Evolutionary conservation across 2,329 filamentous ascomycete species (phyloP).

Genomic region (Magnaporthiopsis rhizophila): DNA sequence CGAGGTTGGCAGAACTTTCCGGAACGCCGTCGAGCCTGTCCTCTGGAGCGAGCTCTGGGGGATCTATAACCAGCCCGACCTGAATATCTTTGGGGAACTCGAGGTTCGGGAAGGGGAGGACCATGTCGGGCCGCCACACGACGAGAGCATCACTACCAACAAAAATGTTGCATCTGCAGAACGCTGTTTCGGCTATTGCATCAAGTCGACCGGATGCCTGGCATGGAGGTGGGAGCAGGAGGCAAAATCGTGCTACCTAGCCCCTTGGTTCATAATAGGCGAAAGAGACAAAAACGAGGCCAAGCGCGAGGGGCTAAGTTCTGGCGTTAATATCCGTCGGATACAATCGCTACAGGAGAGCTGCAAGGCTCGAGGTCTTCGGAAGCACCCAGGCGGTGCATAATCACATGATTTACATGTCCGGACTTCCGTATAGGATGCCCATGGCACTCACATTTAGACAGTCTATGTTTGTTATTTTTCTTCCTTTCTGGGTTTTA

Average conservation of each 20-base stretch:
- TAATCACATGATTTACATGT: background rate
- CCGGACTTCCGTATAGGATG: background rate
- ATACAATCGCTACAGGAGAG: conserved; percentile 6
- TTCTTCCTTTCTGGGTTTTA: too few species aligned
- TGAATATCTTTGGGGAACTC: conserved; percentile 27
- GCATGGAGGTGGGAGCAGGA: conserved; percentile 42
- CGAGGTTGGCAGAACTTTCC: conserved; percentile 33
- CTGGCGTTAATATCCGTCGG: conserved; percentile 27
- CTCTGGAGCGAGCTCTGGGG: conserved; percentile 44
- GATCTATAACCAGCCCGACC: conserved; percentile 34
- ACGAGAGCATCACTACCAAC: conserved; percentile 32
- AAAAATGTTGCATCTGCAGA: conserved; percentile 28
- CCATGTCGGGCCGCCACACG: conserved; percentile 36
- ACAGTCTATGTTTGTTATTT: background rate
- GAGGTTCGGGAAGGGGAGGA: conserved; percentile 33
- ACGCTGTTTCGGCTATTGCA: conserved; percentile 25
- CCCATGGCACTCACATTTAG: background rate
- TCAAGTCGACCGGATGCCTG: conserved; percentile 28
- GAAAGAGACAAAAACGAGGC: conserved; percentile 16
- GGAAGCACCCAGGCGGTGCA: background rate
- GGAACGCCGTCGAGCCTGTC: conserved; percentile 29
- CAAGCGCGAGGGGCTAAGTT: conserved; percentile 20
- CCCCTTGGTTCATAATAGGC: conserved; percentile 43
- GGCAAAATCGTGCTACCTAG: conserved; percentile 32
- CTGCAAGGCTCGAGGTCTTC: background rate